Evolutionary conservation across 2,329 filamentous ascomycete species (phyloP), one percentile per base, ranked within the genome.

Genomic region (Aspergillus floridensis): DNA sequence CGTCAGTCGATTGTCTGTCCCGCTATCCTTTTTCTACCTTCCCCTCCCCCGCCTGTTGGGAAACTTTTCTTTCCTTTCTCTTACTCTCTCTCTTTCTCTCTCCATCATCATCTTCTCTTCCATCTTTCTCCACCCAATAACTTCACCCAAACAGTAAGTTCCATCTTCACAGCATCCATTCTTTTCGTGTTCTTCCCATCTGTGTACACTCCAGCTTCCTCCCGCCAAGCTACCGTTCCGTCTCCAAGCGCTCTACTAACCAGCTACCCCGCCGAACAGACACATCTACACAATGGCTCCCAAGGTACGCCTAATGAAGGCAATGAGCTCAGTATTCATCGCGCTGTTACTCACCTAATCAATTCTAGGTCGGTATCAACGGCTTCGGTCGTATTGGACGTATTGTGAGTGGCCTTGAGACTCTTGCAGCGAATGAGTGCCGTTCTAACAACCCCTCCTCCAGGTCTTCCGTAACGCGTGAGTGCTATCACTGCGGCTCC

Each of bases 341-440:
- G 44, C 41, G 12, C 24, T 26, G 10, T 53, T 56, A 60, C 59
- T 60, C 14, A 63, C 46, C 51, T 46, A 2, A 51, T 55, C 38
- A 50, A 52, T 48, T 59, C 16, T 53, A 96, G 88, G 91, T 96
- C 79, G 92, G 92, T 81, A 97, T 96, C 89, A 98, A 97, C 90
- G 93, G 95, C 81, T 99, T 99, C 86, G 95, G 95, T 84, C 93
- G 95, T 82, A 99, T 99, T 82, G 95, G 95, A 77, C 91, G 95
- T 81, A 97, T 99, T 80, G 87, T 82, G 74, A 74, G 79, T 79
- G 24, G 22, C 44, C 19, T 49, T 48, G 22, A 32, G 21, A 32
- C 19, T n/a, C 44, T 24, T 54, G 49, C 44, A 10, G 2, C 16
- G 47, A 31, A 47, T 50, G 32, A 24, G 49, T 50, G 61, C 8